A percentile compares a stretch with the other conserved stretches of the same genome.
Evolutionary conservation across 192 early-diverging fungal species (phyloP).

Genomic region (Gonapodya sp.): DNA sequence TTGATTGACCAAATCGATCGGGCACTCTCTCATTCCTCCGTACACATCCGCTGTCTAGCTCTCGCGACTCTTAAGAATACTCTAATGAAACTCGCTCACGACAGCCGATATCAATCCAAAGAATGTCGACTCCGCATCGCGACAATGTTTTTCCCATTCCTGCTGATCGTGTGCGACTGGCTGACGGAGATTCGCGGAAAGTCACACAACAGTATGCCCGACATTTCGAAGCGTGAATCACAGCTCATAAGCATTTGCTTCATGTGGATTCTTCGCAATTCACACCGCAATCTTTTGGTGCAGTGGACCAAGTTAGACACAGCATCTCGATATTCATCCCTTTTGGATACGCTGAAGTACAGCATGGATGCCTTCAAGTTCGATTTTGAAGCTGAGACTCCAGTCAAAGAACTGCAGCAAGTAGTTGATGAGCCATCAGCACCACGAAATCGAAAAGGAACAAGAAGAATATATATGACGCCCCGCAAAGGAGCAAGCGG

Average conservation of each 20-base stretch:
- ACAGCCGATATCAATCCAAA: neutral
- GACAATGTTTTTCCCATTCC: neutral
- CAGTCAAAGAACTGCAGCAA: neutral
- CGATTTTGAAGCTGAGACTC: neutral
- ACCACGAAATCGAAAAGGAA: neutral
- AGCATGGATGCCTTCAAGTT: neutral
- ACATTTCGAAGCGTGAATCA: neutral
- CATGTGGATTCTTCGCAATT: neutral
- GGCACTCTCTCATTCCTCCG: neutral
- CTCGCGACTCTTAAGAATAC: neutral
- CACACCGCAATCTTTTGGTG: neutral
- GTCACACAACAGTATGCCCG: neutral
- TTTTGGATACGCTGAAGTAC: neutral
- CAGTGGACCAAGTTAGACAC: neutral
- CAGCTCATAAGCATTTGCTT: neutral
- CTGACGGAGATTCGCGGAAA: neutral
- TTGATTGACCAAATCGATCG: neutral
- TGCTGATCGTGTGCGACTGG: neutral
- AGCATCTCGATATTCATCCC: neutral
- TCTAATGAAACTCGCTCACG: neutral
- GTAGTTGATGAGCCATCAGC: neutral
- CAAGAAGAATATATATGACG: neutral
- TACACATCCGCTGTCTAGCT: neutral
- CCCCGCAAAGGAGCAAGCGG: neutral
- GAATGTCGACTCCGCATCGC: neutral